Base-by-base conservation (phyloP, 2,329 filamentous ascomycete genomes). In the Elsinoe fawcettii region DNA sequence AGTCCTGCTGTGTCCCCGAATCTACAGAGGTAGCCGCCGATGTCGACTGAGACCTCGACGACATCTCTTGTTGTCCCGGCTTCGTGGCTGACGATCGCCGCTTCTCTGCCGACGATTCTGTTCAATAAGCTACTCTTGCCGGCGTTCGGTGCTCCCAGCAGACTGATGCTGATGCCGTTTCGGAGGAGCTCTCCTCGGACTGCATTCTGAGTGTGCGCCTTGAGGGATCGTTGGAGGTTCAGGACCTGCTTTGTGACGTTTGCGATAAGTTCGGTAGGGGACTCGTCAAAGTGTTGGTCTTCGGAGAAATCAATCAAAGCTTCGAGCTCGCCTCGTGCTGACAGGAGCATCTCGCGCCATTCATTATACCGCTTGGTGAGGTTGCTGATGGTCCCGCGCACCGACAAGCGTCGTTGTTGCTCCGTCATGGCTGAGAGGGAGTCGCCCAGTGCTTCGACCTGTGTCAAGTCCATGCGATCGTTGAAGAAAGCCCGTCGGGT, bases 241-340 rank as follows among this genome's bases (percentile, higher is more conserved):
- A 70, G 67, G 2, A 95, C 81, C 66, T 90, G 83, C 0, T 63
- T 63, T 1, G 83, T 80, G 27, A 96, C 88, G 51, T 84, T 89
- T 0, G 67, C 70, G 44, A 95, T 78, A 20, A 97, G 77, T 57
- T 87, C 80, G 0, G 78, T 74, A 0, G 90, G 87, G 2, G 88
- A 86, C 71, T 96, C 90, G 64, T 97, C 91, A 66, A 99, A 95
- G 73, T 97, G 88, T 72, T 99, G 92, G 66, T 97, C 93, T 70
- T 99, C 93, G 1, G 89, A 87, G 69, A 99, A 99, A 71, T 99
- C 93, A 60, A 99, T 97, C 63, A 99, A 74, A 0, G 93, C 93
- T 72, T 99, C 93, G 37, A 99, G 79, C 73, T 97, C 91, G 8
- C 90, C 93, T 1, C 93, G 83, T 8, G 91, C 91, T 61, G 86